phyloP scores from a whole-genome alignment of 306 rosid genomes.

The Rubus parviflorus region DNA sequence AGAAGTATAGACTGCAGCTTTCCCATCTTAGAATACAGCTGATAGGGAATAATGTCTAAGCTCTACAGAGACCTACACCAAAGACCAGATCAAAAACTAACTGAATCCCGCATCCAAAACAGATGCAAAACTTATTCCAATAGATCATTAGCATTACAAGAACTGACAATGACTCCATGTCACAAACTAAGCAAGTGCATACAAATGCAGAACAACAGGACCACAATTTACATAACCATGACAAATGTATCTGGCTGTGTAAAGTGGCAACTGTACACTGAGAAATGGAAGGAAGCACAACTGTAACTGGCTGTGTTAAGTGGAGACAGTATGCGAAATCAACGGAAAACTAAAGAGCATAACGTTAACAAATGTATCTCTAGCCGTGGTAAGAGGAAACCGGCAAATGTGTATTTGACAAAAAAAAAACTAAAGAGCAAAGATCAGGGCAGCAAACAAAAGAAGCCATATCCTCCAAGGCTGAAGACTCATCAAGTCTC shows the following conservation, averaged over 20 bases:
- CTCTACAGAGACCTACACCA: neutral
- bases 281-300: neutral
- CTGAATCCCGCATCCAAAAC: neutral
- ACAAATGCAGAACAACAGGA: neutral
- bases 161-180: neutral
- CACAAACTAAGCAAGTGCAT: neutral
- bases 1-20: neutral
- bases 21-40: neutral
- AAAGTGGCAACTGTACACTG: neutral
- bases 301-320: neutral
- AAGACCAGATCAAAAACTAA: neutral
- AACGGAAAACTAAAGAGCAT: neutral
- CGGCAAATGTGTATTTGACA: neutral
- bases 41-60: neutral
- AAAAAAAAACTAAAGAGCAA: constrained; percentile 20
- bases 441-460: constrained; percentile 27
- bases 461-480: constrained; percentile 9
- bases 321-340: neutral
- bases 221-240: neutral
- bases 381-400: neutral
- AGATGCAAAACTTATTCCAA: neutral
- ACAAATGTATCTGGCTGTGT: neutral
- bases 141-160: neutral
- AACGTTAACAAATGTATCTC: constrained; percentile 3
- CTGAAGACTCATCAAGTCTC: constrained; percentile 1